Base-by-base conservation (phyloP, 139 green algal species). In the Chlamydomonas schloesseri region DNA sequence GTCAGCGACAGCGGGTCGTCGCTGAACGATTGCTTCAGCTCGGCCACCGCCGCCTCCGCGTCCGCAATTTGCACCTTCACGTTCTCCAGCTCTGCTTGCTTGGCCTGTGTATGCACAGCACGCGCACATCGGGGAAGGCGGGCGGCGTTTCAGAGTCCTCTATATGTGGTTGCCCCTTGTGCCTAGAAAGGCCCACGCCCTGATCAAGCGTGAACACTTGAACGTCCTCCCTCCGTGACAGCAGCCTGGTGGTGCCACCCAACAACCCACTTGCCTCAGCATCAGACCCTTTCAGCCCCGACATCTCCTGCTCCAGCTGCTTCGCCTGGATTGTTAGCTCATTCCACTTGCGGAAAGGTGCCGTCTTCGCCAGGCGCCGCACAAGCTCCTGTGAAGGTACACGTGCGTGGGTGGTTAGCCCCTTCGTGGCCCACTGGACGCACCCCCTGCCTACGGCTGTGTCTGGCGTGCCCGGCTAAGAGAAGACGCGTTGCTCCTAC, bases 1-100 rank as follows among this genome's bases (percentile, higher is more conserved):
- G 91, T 84, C 34, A 94, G 87, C 20, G 84, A 88, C 37, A 92
- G 71, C 0, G 90, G 88, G 81, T 94, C 91, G 70, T 89, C 86
- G 21, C 71, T 53, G 68, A 92, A 94, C 0, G 91, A 93, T 9
- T 76, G 84, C 55, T 92, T 89, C 42, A 94, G 71, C 65, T 93
- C 91, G 50, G 58, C 68, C 24, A 93, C 23, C 23, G 73, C 72
- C 42, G 81, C 78, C 73, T 93, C 89, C 13, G 73, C 78, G 5
- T 93, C 89, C 18, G 81, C 65, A 11, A 94, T 47, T 23, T 81
- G 34, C 31, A 69, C 67, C 42, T 88, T 78, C 17, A 81, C 33
- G 23, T 62, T 70, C 46, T 90, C 89, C 42, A 89, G 73, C 87
- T 89, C 82, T 5, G 87, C 73, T 1, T 10, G 42, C 82, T 86